Base-by-base conservation (phyloP, 768 basidiomycete species). In the Suillus placidus region DNA sequence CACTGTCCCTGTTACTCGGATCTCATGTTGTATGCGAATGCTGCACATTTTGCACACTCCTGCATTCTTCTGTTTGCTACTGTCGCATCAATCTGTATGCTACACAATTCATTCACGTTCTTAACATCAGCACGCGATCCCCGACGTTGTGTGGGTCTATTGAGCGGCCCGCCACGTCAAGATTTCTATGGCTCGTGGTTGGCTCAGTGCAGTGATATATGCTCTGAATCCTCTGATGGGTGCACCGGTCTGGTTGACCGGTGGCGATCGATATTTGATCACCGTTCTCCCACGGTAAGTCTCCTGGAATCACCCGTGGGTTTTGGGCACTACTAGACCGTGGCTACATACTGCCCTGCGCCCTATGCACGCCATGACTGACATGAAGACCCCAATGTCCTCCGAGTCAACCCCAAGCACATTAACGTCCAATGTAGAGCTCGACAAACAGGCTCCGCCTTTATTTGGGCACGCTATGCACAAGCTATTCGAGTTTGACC, bases 391-490 rank as follows among this genome's bases (percentile, higher is more conserved):
- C 18, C 1, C 57, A 18, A 7, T 26, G 16, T 3, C 57, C 57
- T 40, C 38, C 16, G 38, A 60, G 38, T 42, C 18, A 6, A 16
- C 38, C 4, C 26, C 7, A 26, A 37, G 30, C 4, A 30, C 65
- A 47, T 23, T 30, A 9, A 6, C 37, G 7, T 4, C 64, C 40
- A 49, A 65, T 55, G 47, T 52, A 32, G 65, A 74, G 16, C 62
- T 76, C 7, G 74, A 72, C 66, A 69, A 71, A 43, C 65, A 62
- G 30, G 20, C 62, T 0, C 80, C 81, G 0, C 83, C 86, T 16
- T 64, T 76, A 1, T 90, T 91, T 57, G 90, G 90, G 0, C 87
- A 85, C 69, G 78, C 75, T 6, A 73, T 85, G 69, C 83, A 80
- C 62, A 37, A 60, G 45, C 32, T 64, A n/a, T 63, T 62, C n/a